phyloP scores from a whole-genome alignment of 139 green algal species.

The Coelastrella sp. region DNA sequence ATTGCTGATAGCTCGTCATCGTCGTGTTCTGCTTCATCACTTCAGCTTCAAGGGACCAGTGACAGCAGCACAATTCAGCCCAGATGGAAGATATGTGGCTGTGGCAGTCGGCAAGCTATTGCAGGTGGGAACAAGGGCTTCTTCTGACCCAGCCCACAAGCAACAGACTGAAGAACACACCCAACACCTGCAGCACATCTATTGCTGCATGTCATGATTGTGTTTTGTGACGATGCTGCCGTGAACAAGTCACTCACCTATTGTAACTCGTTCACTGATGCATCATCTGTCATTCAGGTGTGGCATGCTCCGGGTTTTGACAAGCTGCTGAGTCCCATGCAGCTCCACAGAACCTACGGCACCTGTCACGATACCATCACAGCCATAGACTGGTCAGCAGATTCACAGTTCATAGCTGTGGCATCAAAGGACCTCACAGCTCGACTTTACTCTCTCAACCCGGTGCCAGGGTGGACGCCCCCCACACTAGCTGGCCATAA shows the following conservation, averaged over 20 bases:
- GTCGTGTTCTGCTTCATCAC: constrained; percentile 89
- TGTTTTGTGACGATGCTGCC: too few species aligned
- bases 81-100: constrained; percentile 90
- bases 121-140: too few species aligned
- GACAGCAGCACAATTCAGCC: constrained; percentile 85
- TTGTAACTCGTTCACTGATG: background rate
- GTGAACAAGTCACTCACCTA: too few species aligned
- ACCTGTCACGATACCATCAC: constrained; percentile 87
- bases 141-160: too few species aligned
- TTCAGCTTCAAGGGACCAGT: constrained; percentile 93
- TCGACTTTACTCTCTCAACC: constrained; percentile 88
- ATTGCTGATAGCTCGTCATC: constrained; percentile 83
- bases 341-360: constrained; percentile 91
- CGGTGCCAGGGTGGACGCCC: constrained; percentile 83
- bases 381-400: constrained; percentile 87
- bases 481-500: constrained; percentile 88
- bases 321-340: constrained; percentile 92
- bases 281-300: constrained; percentile 71
- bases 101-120: constrained; percentile 87
- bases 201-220: too few species aligned
- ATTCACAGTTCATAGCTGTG: constrained; percentile 82
- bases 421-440: constrained; percentile 86
- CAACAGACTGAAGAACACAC: too few species aligned
- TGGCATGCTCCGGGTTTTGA: constrained; percentile 84
- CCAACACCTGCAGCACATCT: too few species aligned